A percentile compares a stretch with the other conserved stretches of the same genome.
Conservation (phyloP, 2,329 filamentous ascomycete genomes). For the Hymenoscyphus fructigenus region DNA sequence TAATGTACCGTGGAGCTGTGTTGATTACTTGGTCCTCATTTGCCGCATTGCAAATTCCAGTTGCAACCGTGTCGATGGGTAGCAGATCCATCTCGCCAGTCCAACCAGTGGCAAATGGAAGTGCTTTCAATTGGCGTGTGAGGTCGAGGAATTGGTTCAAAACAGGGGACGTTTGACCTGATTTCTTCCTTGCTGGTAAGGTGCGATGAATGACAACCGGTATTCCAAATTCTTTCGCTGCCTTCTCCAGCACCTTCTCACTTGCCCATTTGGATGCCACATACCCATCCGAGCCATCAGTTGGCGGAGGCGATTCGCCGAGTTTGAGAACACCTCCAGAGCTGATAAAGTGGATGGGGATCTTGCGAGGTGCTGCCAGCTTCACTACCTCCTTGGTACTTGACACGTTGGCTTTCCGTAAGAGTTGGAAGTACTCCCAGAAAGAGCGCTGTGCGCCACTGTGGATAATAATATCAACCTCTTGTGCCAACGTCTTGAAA, state of each 20-base stretch:
- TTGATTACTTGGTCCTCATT: not conserved
- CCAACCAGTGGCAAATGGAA: slow-evolving; percentile 3
- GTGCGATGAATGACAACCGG: slow-evolving; percentile 35
- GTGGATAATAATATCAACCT: slow-evolving; percentile 52
- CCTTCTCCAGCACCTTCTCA: slow-evolving; percentile 37
- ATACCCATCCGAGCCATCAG: slow-evolving; percentile 37
- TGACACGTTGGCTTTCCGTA: slow-evolving; percentile 38
- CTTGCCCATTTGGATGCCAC: slow-evolving; percentile 38
- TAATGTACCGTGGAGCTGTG: not conserved
- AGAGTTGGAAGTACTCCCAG: slow-evolving; percentile 38
- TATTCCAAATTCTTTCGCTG: slow-evolving; percentile 18
- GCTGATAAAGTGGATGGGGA: slow-evolving; percentile 42
- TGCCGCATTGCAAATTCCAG: not conserved
- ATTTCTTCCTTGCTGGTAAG: not conserved
- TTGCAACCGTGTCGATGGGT: not conserved
- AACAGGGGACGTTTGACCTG: not conserved
- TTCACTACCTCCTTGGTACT: slow-evolving; percentile 37
- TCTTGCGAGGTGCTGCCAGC: slow-evolving; percentile 30
- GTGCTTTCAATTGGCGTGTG: not conserved
- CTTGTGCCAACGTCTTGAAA: slow-evolving; percentile 31
- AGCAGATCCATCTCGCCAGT: slow-evolving; percentile 1
- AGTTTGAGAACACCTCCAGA: slow-evolving; percentile 22
- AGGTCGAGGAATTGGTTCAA: slow-evolving; percentile 6
- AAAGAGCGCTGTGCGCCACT: slow-evolving; percentile 43
- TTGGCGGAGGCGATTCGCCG: slow-evolving; percentile 37